Conservation (phyloP, 768 basidiomycete genomes). For the Termitomyces sp. region DNA sequence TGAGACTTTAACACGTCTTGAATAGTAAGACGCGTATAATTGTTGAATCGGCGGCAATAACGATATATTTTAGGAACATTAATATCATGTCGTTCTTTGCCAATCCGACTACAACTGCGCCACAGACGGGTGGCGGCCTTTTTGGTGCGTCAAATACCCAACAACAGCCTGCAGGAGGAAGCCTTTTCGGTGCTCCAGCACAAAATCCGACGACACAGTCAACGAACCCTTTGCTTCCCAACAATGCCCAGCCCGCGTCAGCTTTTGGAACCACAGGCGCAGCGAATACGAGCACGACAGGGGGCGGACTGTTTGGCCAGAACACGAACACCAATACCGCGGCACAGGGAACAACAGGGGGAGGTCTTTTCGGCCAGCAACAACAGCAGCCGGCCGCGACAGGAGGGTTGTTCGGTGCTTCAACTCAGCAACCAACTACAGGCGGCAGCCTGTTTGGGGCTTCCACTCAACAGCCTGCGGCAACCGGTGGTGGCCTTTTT, state of each 20-base stretch:
- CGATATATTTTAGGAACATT: not conserved
- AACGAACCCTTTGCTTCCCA: conserved; percentile 5
- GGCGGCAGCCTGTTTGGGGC: conserved; percentile 20
- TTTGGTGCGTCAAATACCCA: conserved; percentile 24
- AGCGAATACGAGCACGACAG: conserved; percentile 6
- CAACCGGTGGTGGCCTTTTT: conserved; percentile 24
- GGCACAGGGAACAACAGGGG: conserved; percentile 11
- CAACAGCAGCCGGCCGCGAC: conserved; percentile 15
- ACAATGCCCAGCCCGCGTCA: conserved; percentile 11
- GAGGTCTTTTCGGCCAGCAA: conserved; percentile 19
- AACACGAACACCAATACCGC: conserved; percentile 5
- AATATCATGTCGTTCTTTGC: conserved; percentile 18
- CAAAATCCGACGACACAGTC: conserved; percentile 7
- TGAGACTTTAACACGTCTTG: not conserved
- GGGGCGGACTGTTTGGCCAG: conserved; percentile 15
- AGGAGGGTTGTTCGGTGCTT: conserved; percentile 22
- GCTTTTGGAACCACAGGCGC: conserved; percentile 14
- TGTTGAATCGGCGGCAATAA: not conserved
- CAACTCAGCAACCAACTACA: conserved; percentile 7
- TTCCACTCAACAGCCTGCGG: conserved; percentile 13
- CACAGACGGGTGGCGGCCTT: conserved; percentile 17
- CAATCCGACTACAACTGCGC: conserved; percentile 10
- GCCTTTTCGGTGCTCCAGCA: conserved; percentile 23
- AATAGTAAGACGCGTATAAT: conserved; percentile 6
- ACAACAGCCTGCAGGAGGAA: conserved; percentile 20